These are phyloP conservation scores for Arabis hirsuta DNA, from an alignment of 345 rosid genomes.

Conservation along the genomic window DNA sequence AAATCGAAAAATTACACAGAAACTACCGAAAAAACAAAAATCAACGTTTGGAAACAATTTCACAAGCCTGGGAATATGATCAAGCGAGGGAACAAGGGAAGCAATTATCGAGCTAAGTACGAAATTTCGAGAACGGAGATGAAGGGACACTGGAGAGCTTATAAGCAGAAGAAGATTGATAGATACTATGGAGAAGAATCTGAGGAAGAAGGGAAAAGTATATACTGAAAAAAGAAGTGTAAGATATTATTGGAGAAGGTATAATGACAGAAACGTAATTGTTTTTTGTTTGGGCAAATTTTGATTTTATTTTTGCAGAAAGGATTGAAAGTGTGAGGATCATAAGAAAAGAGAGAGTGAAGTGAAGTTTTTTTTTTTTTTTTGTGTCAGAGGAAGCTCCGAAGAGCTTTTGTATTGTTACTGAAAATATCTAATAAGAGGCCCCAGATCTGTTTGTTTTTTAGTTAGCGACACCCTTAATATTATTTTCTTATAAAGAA, in stretches of 20 bases:
- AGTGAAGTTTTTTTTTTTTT: constrained; percentile 13
- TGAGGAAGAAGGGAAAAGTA: constrained; percentile 22
- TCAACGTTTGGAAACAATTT: too few species aligned
- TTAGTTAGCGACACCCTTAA: constrained; percentile 14
- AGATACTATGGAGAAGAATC: constrained; percentile 32
- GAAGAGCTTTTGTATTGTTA: constrained; percentile 9
- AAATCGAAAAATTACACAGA: too few species aligned
- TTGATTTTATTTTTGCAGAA: too few species aligned
- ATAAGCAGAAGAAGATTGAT: not conserved
- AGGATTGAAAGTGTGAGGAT: constrained; percentile 44
- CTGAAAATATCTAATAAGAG: constrained; percentile 31
- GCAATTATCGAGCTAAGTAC: not conserved
- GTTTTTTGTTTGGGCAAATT: not conserved
- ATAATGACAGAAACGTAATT: constrained; percentile 26
- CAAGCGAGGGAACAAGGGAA: not conserved
- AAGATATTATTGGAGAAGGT: constrained; percentile 26
- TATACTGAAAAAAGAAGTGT: constrained; percentile 17
- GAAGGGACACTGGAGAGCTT: constrained; percentile 10
- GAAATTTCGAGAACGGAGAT: not conserved
- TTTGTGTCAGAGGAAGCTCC: constrained; percentile 15
- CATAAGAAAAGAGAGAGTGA: constrained; percentile 31
- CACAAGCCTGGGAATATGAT: not conserved
- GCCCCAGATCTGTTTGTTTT: constrained; percentile 28
- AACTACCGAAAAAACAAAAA: too few species aligned
- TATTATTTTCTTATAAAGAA: constrained; percentile 11